Conservation (phyloP, 768 basidiomycete species). For the Pisolithus orientalis region DNA sequence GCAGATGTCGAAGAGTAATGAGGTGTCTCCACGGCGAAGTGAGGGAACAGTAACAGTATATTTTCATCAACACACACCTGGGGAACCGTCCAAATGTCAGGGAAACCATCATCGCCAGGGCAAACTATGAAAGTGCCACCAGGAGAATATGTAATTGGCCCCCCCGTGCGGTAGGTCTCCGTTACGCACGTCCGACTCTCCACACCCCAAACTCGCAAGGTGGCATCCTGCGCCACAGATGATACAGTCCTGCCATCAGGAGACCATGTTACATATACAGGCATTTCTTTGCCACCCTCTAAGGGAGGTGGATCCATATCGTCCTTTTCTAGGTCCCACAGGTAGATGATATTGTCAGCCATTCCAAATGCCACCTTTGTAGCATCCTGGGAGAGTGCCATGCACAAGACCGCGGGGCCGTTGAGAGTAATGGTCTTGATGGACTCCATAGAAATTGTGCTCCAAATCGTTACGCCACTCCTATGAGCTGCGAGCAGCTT, state of each 20-base stretch:
- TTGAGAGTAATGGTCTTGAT: not conserved
- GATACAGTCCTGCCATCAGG: not conserved
- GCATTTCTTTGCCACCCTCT: not conserved
- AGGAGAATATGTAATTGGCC: not conserved
- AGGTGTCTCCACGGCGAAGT: not conserved
- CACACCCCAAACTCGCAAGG: not conserved
- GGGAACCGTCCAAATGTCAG: not conserved
- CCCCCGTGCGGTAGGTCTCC: not conserved
- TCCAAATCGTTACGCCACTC: not conserved
- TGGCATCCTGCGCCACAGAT: not conserved
- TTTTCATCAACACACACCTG: not conserved
- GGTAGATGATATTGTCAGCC: conserved; percentile 7
- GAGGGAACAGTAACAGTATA: not conserved
- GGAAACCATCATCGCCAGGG: not conserved
- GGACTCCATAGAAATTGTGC: not conserved
- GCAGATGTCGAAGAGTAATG: too few relatives aligned
- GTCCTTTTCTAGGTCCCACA: conserved; percentile 5
- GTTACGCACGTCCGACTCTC: not conserved
- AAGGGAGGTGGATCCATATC: not conserved
- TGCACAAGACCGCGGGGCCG: not conserved
- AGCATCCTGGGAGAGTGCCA: conserved; percentile 5
- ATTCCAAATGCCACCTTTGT: conserved; percentile 6
- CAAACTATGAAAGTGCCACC: not conserved
- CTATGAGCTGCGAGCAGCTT: not conserved
- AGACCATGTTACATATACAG: conserved; percentile 8